Base-by-base conservation (phyloP, 306 rosid genomes). In the Fragaria vesca region DNA sequence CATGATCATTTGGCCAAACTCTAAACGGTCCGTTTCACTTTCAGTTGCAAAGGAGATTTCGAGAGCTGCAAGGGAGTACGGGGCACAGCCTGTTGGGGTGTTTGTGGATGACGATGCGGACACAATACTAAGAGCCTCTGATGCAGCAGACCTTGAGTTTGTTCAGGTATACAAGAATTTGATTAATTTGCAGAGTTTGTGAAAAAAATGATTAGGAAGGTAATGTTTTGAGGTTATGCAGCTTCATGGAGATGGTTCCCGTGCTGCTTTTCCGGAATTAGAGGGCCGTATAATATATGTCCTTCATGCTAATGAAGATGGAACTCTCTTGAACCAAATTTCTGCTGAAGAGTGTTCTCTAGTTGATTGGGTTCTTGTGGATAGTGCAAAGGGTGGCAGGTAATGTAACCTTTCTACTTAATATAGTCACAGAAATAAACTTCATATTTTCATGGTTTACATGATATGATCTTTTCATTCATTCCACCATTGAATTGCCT, bases 1-100 rank as follows among this genome's bases (percentile, higher is more conserved):
- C 80, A 93, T 95, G 97, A 93, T 95, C 51, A 60, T 93, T 73
- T 95, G 97, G 97, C 94, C 99, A 66, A 87, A 93, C 83, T 93
- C 99, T 12, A 91, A 88, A 82, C 97, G 99, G 46, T 93, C 97
- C 20, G 86, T 95, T 85, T 90, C 99, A 17, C 81, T 84, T 48
- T 74, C 97, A 8, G 89, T 86, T 74, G 97, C 99, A 52, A 95
- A 87, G 86, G 97, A 95, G 87, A 95, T 95, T 81, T 88, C 99
- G 8, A 93, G 83, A 80, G 86, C 87, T 76, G 96, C 97, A 32
- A 89, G 97, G 76, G 88, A 87, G 60, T 81, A 82, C 66, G 97
- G 93, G 69, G 96, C 97, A 69, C 76, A 82, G 75, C 97, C 99
- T 12, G 99, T 95, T 66, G 98, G 99, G 46, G 99, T 93, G 73